phyloP scores from a whole-genome alignment of 2,329 filamentous ascomycete genomes.

The Annulohypoxylon truncatum region DNA sequence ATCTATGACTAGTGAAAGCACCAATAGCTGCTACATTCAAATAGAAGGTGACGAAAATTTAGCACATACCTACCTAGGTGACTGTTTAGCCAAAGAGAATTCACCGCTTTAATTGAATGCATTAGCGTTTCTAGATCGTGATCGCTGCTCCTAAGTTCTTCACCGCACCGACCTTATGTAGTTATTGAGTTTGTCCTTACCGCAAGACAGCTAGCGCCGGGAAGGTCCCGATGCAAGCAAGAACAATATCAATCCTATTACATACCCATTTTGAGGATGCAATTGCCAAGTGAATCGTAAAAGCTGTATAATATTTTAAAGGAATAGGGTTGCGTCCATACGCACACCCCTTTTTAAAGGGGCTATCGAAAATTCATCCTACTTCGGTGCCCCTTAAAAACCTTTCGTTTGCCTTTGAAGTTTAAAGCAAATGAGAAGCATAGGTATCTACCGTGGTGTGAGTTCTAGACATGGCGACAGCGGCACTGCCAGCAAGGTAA shows the following conservation, averaged over 20 bases:
- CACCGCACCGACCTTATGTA: neutral
- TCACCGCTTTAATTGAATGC: slow-evolving; percentile 18
- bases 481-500: neutral
- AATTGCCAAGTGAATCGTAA: neutral
- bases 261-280: neutral
- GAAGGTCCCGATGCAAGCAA: neutral
- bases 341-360: neutral
- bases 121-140: slow-evolving; percentile 17
- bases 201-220: neutral
- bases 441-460: neutral
- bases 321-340: neutral
- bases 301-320: neutral
- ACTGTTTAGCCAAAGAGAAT: neutral
- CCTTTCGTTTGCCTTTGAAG: neutral
- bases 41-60: neutral
- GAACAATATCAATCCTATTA: neutral
- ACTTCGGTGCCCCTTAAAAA: neutral
- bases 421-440: neutral
- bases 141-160: slow-evolving; percentile 9
- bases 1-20: neutral
- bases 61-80: neutral
- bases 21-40: neutral
- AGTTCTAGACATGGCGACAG: neutral
- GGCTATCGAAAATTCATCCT: neutral
- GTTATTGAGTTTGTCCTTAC: neutral